These are phyloP conservation scores for Apiotrichum laibachii DNA, from an alignment of 1,284 basidiomycete genomes.

Conservation along the genomic window DNA sequence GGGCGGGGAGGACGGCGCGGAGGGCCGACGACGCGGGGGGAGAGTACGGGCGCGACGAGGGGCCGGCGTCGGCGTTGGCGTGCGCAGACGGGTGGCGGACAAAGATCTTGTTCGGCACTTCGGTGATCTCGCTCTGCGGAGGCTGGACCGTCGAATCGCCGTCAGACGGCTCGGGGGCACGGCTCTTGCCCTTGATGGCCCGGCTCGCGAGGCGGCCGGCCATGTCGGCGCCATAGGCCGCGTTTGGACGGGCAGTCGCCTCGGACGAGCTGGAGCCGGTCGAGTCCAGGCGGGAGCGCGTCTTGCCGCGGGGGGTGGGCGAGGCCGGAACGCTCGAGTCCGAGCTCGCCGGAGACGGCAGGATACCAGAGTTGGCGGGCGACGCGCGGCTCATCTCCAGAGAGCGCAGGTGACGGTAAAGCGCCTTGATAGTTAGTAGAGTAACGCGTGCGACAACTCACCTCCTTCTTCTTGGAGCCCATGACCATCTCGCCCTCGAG, in stretches of 20 bases:
- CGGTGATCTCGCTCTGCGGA: slow-evolving; percentile 11
- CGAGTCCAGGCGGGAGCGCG: slow-evolving; percentile 7
- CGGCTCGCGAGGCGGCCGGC: not conserved
- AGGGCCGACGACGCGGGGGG: slow-evolving; percentile 2
- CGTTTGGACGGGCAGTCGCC: slow-evolving; percentile 18
- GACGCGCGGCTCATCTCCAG: slow-evolving; percentile 25
- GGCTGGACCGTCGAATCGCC: slow-evolving; percentile 16
- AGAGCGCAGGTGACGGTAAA: slow-evolving; percentile 40
- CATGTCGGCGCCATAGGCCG: not conserved
- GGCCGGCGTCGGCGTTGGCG: slow-evolving; percentile 4
- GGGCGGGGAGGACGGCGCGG: slow-evolving; percentile 7
- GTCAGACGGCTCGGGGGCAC: slow-evolving; percentile 5
- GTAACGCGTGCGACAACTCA: slow-evolving; percentile 11
- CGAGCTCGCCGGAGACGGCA: slow-evolving; percentile 33
- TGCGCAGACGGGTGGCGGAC: slow-evolving; percentile 1
- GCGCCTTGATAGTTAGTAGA: slow-evolving; percentile 19
- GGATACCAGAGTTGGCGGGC: slow-evolving; percentile 22
- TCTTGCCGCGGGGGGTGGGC: slow-evolving; percentile 5
- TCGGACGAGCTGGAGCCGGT: slow-evolving; percentile 12
- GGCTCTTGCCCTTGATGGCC: slow-evolving; percentile 13
- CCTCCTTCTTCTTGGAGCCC: slow-evolving; percentile 47
- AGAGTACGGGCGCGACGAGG: not conserved
- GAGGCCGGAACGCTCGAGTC: slow-evolving; percentile 1
- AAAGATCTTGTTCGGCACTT: slow-evolving; percentile 11
- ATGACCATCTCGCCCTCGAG: slow-evolving; percentile 44